Conservation (phyloP, 2,329 filamentous ascomycete genomes). For the Talaromyces albobiverticillius region DNA sequence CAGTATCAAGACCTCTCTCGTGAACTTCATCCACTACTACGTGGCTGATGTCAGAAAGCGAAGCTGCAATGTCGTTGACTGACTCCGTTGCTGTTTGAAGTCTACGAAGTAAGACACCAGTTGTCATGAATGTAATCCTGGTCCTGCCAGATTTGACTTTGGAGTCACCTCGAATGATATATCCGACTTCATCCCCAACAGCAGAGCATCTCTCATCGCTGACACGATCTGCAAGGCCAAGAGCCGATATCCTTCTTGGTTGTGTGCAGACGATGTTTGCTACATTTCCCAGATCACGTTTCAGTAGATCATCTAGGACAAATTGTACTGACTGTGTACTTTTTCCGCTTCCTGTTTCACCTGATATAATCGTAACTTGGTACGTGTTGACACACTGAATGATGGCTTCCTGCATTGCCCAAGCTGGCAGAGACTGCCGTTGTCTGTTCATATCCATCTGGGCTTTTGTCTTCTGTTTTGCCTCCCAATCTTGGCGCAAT, state of each 20-base stretch:
- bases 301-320: slow-evolving; percentile 85
- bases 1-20: slow-evolving; percentile 89
- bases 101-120: slow-evolving; percentile 83
- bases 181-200: slow-evolving; percentile 87
- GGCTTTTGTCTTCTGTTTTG: slow-evolving; percentile 61
- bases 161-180: slow-evolving; percentile 86
- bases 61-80: slow-evolving; percentile 74
- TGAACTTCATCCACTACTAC: slow-evolving; percentile 96
- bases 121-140: slow-evolving; percentile 93
- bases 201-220: slow-evolving; percentile 81
- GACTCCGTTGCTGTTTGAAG: slow-evolving; percentile 86
- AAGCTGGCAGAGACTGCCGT: slow-evolving; percentile 77
- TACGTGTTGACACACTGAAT: slow-evolving; percentile 70
- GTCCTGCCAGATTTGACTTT: slow-evolving; percentile 68
- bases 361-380: slow-evolving; percentile 93
- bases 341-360: slow-evolving; percentile 95
- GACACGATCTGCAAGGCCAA: slow-evolving; percentile 90
- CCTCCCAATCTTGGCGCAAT: slow-evolving; percentile 63
- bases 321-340: slow-evolving; percentile 97
- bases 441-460: slow-evolving; percentile 73
- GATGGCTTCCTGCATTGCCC: slow-evolving; percentile 75
- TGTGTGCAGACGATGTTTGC: slow-evolving; percentile 96
- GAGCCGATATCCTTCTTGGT: slow-evolving; percentile 86
- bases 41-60: slow-evolving; percentile 86
- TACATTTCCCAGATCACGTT: slow-evolving; percentile 67